Conservation (phyloP, 306 rosid genomes). For the Malus sylvestris region DNA sequence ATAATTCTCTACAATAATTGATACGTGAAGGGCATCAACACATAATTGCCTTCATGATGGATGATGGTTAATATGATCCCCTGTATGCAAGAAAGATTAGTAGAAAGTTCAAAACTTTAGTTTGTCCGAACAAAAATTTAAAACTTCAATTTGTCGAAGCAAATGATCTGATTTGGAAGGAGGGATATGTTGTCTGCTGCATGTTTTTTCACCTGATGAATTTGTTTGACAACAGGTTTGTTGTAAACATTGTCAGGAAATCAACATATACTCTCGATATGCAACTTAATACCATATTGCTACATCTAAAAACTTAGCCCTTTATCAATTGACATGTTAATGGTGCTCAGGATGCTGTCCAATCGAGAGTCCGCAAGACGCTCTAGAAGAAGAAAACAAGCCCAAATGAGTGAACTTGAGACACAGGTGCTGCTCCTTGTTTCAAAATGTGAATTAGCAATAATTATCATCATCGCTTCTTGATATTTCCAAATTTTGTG, state of each 20-base stretch:
- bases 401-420: conserved; percentile 55
- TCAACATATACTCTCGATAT: conserved; percentile 12
- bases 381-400: conserved; percentile 59
- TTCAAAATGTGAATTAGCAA: neutral
- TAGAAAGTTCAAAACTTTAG: neutral
- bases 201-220: neutral
- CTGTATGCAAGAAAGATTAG: neutral
- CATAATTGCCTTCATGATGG: neutral
- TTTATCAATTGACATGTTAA: conserved; percentile 23
- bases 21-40: neutral
- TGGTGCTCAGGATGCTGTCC: conserved; percentile 51
- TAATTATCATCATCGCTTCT: neutral
- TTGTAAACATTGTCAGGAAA: conserved; percentile 3
- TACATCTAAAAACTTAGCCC: conserved; percentile 1
- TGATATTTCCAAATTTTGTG: neutral
- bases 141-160: neutral
- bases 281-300: conserved; percentile 18
- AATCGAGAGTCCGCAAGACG: conserved; percentile 67
- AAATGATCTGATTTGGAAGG: conserved; percentile 6
- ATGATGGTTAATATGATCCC: neutral
- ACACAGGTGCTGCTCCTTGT: conserved; percentile 39
- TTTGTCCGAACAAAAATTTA: too few relatives aligned
- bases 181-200: neutral
- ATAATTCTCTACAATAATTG: neutral
- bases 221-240: conserved; percentile 20